These are phyloP conservation scores for Aspergillus sclerotialis DNA, from an alignment of 2,329 filamentous ascomycete genomes.

Conservation along the genomic window DNA sequence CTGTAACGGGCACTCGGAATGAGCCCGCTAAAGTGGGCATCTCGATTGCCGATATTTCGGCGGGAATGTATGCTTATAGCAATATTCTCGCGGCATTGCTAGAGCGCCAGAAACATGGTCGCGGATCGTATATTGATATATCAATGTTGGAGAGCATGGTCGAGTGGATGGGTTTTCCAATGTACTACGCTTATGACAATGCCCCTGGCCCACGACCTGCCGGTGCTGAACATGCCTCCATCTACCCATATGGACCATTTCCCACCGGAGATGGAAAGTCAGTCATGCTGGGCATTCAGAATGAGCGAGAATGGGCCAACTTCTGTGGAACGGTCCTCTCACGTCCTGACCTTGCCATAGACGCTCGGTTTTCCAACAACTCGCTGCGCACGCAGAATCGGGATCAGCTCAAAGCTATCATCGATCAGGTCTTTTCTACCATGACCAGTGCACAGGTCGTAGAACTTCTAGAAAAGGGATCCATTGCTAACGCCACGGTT, in stretches of 20 bases:
- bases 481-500: slow-evolving; percentile 50
- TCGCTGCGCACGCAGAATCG: slow-evolving; percentile 42
- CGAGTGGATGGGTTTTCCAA: slow-evolving; percentile 53
- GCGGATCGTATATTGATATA: slow-evolving; percentile 47
- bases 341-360: slow-evolving; percentile 35
- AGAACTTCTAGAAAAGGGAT: slow-evolving; percentile 38
- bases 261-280: slow-evolving; percentile 40
- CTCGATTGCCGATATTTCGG: slow-evolving; percentile 49
- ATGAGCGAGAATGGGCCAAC: slow-evolving; percentile 50
- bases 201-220: slow-evolving; percentile 38
- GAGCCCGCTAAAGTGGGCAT: slow-evolving; percentile 47
- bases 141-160: slow-evolving; percentile 54
- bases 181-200: slow-evolving; percentile 48
- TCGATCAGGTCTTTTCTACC: slow-evolving; percentile 36
- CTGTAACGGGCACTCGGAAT: slow-evolving; percentile 41
- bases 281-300: slow-evolving; percentile 53
- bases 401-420: slow-evolving; percentile 39
- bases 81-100: slow-evolving; percentile 47
- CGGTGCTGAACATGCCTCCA: slow-evolving; percentile 48
- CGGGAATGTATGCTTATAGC: slow-evolving; percentile 47
- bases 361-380: slow-evolving; percentile 45
- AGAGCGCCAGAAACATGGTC: slow-evolving; percentile 43
- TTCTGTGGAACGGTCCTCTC: slow-evolving; percentile 44
- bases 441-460: slow-evolving; percentile 37
- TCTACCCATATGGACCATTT: slow-evolving; percentile 54